Base-by-base conservation (phyloP, 1,284 basidiomycete genomes). In the Boletus sp. region DNA sequence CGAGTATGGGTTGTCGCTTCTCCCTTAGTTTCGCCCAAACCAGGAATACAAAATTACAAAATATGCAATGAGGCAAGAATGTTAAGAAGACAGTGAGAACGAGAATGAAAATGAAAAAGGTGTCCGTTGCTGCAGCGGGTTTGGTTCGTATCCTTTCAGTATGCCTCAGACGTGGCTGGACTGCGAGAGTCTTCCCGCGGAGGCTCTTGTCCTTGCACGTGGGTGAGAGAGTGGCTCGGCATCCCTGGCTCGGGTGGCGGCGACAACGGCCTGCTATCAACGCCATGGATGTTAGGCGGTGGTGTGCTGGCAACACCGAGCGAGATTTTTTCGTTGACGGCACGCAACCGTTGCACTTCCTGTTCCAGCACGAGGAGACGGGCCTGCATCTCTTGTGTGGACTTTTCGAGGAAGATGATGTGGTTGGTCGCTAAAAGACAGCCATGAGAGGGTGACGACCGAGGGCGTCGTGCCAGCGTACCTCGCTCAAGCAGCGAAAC, bases 401-500 rank as follows among this genome's bases (percentile, higher is more conserved):
- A 78, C 68, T 85, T 84, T 74, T 92, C 90, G 57, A 93, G 79
- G 56, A 79, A 77, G 56, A 83, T 77, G 68, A 93, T 92, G 71
- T 91, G 87, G 71, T 87, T 87, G 35, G 89, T 90, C 28, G 90
- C 90, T 91, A 59, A 53, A 52, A 47, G 51, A 47, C 11, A 44
- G 21, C 52, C 28, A 35, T 67, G 61, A 71, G 70, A 58, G 7
- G 21, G 50, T 11, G 54, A 30, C 48, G 47, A 51, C 53, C 19
- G 1, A n/a, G 23, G 23, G 1, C 19, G 43, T 25, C 27, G 35
- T 48, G 28, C 44, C 7, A 8, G 35, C 83, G 63, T 69, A 93
- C 92, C 91, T 81, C 94, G 83, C 76, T 95, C 93, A 59, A 95
- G 80, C 56, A 95, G 77, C 33, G 87, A 90, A n/a, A 93, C 89